Evolutionary conservation across 108 stramenopile species (phyloP).

Genomic region (Cyclotella atomus): DNA sequence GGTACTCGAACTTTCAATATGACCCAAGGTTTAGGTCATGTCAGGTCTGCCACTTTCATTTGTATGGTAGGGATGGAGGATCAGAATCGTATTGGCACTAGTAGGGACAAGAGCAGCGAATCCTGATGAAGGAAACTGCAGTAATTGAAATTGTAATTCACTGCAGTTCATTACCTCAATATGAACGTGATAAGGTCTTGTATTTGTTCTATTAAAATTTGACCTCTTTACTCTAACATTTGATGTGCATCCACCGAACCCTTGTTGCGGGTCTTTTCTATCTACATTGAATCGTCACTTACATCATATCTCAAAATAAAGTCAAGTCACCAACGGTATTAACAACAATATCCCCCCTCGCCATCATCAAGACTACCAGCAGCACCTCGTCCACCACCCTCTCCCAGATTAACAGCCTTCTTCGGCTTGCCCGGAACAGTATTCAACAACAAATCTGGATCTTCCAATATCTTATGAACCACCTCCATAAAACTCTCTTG

Average conservation of each 20-base stretch:
- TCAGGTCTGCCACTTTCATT: too few relatives aligned
- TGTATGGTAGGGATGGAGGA: too few relatives aligned
- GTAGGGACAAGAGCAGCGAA: too few relatives aligned
- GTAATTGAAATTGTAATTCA: too few relatives aligned
- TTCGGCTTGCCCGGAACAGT: conserved; percentile 90
- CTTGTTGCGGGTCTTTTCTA: too few relatives aligned
- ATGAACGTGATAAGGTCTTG: too few relatives aligned
- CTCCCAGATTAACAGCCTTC: conserved; percentile 39
- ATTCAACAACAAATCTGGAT: conserved; percentile 90
- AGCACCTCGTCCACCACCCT: conserved; percentile 26
- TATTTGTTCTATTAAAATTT: background rate
- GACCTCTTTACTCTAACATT: background rate
- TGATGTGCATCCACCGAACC: background rate
- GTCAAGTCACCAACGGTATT: background rate
- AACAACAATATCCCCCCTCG: conserved; percentile 54
- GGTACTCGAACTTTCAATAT: too few relatives aligned
- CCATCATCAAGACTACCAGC: conserved; percentile 35
- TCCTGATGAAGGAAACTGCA: too few relatives aligned
- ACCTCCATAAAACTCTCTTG: conserved; percentile 94
- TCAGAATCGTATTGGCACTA: too few relatives aligned
- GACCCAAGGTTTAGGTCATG: too few relatives aligned
- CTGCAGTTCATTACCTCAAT: too few relatives aligned
- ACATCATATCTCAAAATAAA: background rate
- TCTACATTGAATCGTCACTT: too few relatives aligned
- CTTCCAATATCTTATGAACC: conserved; percentile 96